Evolutionary conservation across 2,329 filamentous ascomycete genomes (phyloP).

Genomic region (Colletotrichum camelliae): DNA sequence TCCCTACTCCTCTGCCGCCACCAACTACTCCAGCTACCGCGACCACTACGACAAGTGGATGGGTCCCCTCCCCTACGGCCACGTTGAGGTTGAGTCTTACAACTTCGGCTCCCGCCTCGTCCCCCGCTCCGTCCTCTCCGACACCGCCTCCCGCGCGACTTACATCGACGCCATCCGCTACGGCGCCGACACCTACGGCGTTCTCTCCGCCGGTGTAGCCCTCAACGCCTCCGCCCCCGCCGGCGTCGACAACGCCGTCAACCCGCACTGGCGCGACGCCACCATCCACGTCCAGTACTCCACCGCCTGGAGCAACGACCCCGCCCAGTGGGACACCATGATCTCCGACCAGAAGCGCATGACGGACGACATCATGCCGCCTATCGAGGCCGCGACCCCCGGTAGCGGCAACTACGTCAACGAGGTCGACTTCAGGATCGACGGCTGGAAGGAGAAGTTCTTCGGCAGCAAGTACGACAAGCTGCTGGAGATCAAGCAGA

Average conservation of each 20-base stretch:
- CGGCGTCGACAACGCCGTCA: conserved; percentile 20
- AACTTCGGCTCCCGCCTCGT: conserved; percentile 48
- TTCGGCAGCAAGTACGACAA: conserved; percentile 51
- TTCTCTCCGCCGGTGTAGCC: conserved; percentile 26
- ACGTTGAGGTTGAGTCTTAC: conserved; percentile 54
- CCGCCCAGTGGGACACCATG: conserved; percentile 16
- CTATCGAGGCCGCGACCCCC: conserved; percentile 34
- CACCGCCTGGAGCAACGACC: conserved; percentile 21
- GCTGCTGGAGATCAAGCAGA: conserved; percentile 51
- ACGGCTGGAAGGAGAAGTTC: conserved; percentile 49
- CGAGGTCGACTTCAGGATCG: conserved; percentile 55
- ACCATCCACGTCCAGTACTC: conserved; percentile 21
- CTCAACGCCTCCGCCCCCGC: conserved; percentile 17
- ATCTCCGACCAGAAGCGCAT: conserved; percentile 17
- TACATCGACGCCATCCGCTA: conserved; percentile 21
- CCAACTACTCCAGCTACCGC: conserved; percentile 36
- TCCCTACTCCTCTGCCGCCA: conserved; percentile 26
- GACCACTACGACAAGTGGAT: conserved; percentile 48
- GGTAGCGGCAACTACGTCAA: conserved; percentile 53
- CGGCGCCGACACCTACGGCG: conserved; percentile 13
- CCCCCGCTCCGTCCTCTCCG: conserved; percentile 37
- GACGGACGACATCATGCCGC: conserved; percentile 22
- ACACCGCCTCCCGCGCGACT: conserved; percentile 29
- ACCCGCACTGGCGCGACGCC: conserved; percentile 20
- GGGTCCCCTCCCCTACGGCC: conserved; percentile 45